Base-by-base conservation (phyloP, 2,329 filamentous ascomycete genomes). In the Boeremia lycopersici region DNA sequence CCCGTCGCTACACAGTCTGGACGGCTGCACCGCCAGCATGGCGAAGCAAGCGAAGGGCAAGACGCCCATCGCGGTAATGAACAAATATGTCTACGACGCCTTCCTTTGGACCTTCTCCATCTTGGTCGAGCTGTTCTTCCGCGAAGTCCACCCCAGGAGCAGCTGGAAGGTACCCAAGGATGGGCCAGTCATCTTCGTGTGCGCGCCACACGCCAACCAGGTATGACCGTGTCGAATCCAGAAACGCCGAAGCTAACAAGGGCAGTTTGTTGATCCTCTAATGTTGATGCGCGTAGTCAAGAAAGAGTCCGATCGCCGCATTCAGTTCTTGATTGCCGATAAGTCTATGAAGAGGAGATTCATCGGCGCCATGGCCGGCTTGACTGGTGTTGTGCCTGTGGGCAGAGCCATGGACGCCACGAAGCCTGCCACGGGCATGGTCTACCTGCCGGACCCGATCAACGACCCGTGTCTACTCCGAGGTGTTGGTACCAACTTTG, bases 51-150 rank as follows among this genome's bases (percentile, higher is more conserved):
- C 60, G 4, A 57, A 66, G 59, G 66, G 65, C 66, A 72, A 72
- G 56, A 72, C 71, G 60, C 62, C 68, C 39, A 67, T 72, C 48
- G 72, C 69, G 25, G 54, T 86, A 47, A 89, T 90, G 86, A 86
- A 85, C 67, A 82, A 85, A 64, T 89, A 84, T 81, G 87, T 88
- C 62, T 93, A 93, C 74, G 89, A 93, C 77, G 81, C 87, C 55
- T 89, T 92, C 69, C 81, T 93, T 29, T 91, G 89, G 83, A 82
- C 82, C 43, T 89, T 92, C 72, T 89, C 88, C 36, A 85, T 98
- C 61, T 82, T 98, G 47, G 87, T 96, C 62, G 95, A 99, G 76
- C 86, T 97, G 64, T 99, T 99, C 85, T 99, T 99, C 81, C 89
- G 95, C 65, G 95, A 99, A 77, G 91, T 99, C 13, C 93, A 98